Percentiles rank a stretch among this genome's conserved stretches.
These are phyloP conservation scores for Nepenthes gracilis DNA, from an alignment of 148 eudicot genomes.

Conservation along the genomic window DNA sequence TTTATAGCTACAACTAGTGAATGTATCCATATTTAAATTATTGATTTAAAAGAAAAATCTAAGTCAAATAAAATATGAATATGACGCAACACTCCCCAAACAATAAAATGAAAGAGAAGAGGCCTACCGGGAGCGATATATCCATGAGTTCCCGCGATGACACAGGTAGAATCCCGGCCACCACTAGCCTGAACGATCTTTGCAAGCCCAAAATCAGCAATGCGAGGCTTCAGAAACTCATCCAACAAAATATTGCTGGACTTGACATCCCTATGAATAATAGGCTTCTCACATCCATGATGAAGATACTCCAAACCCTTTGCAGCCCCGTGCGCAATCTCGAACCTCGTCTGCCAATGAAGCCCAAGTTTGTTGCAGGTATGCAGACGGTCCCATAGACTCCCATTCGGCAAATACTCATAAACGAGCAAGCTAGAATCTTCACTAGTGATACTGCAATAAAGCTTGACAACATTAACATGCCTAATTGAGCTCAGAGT, in stretches of 20 bases:
- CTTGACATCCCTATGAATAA: conserved; percentile 88
- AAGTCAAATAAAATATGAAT: not conserved
- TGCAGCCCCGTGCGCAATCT: conserved; percentile 77
- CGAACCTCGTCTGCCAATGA: conserved; percentile 73
- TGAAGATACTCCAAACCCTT: conserved; percentile 85
- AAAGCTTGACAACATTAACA: conserved; percentile 80
- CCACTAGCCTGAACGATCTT: conserved; percentile 49
- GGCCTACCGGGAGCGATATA: conserved; percentile 88
- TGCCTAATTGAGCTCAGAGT: conserved; percentile 85
- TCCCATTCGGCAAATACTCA: conserved; percentile 87
- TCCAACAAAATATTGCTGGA: conserved; percentile 88
- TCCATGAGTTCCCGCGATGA: conserved; percentile 79
- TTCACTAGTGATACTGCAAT: conserved; percentile 76
- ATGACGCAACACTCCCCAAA: not conserved
- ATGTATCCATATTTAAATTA: no score
- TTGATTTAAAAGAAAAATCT: not conserved
- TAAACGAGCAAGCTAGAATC: conserved; percentile 89
- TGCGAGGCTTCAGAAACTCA: conserved; percentile 66
- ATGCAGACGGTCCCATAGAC: conserved; percentile 79
- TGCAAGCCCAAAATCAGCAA: conserved; percentile 94
- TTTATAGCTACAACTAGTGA: no score
- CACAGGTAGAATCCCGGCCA: conserved; percentile 43
- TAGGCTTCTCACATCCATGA: conserved; percentile 68
- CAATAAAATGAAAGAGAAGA: not conserved
- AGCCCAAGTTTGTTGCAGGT: conserved; percentile 26